phyloP scores from a whole-genome alignment of 306 rosid species.

The Rubus parviflorus region DNA sequence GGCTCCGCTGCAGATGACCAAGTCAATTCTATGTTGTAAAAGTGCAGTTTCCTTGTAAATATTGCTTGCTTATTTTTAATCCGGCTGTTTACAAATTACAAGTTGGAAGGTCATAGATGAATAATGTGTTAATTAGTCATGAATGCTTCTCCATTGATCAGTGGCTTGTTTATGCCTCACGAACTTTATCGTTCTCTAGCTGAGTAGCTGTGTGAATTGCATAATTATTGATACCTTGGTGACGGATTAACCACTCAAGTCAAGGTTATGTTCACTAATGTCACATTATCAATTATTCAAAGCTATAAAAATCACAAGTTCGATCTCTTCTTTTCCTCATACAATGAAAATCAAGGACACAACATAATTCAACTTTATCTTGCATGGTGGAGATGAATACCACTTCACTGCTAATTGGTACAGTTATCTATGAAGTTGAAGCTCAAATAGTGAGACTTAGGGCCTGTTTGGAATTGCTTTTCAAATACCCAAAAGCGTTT shows the following conservation, averaged over 20 bases:
- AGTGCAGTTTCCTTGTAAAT: constrained; percentile 8
- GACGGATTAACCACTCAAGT: not conserved
- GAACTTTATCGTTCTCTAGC: not conserved
- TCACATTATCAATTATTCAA: not conserved
- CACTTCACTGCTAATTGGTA: not conserved
- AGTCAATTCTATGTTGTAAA: constrained; percentile 23
- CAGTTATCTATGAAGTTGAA: too few species aligned
- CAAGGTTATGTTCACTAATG: not conserved
- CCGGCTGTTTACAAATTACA: not conserved
- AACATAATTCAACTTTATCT: not conserved
- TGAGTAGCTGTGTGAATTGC: not conserved
- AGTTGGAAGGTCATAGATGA: not conserved
- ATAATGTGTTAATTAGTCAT: not conserved
- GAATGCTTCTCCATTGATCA: not conserved
- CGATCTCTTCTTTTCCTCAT: too few species aligned
- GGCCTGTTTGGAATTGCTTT: too few species aligned
- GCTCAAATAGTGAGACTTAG: too few species aligned
- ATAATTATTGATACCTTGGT: not conserved
- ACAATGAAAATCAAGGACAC: too few species aligned
- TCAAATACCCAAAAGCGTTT: too few species aligned
- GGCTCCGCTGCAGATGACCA: constrained; percentile 31
- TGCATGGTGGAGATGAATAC: not conserved
- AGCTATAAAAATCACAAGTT: not conserved
- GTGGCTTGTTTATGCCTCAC: not conserved
- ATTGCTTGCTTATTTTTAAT: not conserved